Base-by-base conservation (phyloP, 768 basidiomycete genomes). In the Dentipellis fragilis region DNA sequence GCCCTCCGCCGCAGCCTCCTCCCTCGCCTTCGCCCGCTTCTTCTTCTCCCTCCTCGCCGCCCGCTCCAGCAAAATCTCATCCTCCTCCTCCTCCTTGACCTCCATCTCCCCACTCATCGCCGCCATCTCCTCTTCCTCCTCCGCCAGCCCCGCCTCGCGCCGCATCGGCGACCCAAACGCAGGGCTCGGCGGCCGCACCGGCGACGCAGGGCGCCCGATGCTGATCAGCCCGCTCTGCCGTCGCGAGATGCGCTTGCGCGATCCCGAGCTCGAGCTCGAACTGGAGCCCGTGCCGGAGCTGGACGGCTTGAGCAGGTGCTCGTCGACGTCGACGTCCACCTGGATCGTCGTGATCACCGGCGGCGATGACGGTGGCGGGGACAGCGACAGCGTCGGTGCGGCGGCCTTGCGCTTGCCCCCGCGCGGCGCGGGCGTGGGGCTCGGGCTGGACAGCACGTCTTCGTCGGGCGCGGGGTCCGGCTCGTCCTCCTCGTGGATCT, bases 401-500 rank as follows among this genome's bases (percentile, higher is more conserved):
- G 54, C 40, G 1, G 75, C 62, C 19, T 77, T 77, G 0, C 78
- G 71, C 64, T 79, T 81, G 65, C 74, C 78, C 61, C 74, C 72
- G 12, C 72, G 73, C 12, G 67, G 59, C 6, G 64, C 65, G 8
- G 77, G 73, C 51, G 69, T 69, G 14, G 71, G 61, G 53, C 69
- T 68, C 52, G 72, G 70, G 12, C 72, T 71, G 17, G 63, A 52
- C 1, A 71, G 68, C 29, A 77, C 75, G 6, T 75, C 69, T 10
- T 39, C 68, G 4, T 76, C 75, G 9, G 72, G 72, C 1, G 76
- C 75, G 19, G 75, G 76, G 19, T 66, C 65, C 16, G 59, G 66
- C 64, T 88, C 86, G 1, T 85, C 83, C 47, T 87, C 86, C 63
- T 87, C 85, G 34, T 71, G 63, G 53, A 87, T 87, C 14, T 79